phyloP scores from a whole-genome alignment of 371 early-diverging fungal species.

The Entomophthora muscae region DNA sequence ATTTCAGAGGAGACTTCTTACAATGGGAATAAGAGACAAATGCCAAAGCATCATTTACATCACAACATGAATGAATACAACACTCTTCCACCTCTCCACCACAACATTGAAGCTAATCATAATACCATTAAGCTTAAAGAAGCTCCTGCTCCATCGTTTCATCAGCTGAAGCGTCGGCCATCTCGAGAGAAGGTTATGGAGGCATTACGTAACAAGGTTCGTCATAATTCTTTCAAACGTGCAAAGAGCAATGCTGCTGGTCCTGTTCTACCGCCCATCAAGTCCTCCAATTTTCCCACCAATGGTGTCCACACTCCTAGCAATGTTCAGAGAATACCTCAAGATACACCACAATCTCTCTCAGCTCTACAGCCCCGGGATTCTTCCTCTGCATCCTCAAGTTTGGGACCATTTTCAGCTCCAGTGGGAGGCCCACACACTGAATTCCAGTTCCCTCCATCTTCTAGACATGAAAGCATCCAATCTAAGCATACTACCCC shows the following conservation, averaged over 20 bases:
- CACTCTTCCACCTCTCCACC: background rate
- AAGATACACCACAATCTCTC: background rate
- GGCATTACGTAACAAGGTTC: background rate
- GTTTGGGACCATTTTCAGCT: background rate
- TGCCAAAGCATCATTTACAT: background rate
- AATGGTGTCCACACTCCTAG: background rate
- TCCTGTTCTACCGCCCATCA: background rate
- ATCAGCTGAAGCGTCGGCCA: background rate
- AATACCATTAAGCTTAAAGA: background rate
- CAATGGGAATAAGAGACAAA: background rate
- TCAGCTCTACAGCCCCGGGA: background rate
- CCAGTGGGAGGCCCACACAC: background rate
- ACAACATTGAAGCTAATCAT: background rate
- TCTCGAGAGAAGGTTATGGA: background rate
- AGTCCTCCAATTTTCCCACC: background rate
- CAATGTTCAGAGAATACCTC: background rate
- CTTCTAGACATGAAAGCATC: background rate
- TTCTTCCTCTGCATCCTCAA: background rate
- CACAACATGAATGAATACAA: background rate
- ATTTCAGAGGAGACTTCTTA: background rate
- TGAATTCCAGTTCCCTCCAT: background rate
- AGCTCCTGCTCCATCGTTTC: background rate
- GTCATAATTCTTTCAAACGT: background rate
- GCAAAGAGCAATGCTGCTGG: background rate
- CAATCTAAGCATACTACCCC: too few species aligned